These are phyloP conservation scores for Cyberlindnera lachancei DNA, from an alignment of 805 yeast genomes.

Conservation along the genomic window DNA sequence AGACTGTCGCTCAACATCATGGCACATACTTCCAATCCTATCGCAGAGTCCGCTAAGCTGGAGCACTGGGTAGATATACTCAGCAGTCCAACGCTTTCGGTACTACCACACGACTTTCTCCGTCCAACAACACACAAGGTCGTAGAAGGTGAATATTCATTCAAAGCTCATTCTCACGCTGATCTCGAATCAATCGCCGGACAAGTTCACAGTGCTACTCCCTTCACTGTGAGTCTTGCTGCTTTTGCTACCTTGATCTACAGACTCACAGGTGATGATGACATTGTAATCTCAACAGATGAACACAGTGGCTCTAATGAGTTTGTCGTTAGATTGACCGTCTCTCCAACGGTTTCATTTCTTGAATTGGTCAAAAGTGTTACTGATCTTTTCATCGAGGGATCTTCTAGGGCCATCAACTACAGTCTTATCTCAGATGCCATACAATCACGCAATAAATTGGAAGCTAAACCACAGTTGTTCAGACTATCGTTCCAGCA, in stretches of 20 bases:
- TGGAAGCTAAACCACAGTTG: conserved; percentile 54
- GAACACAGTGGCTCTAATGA: conserved; percentile 31
- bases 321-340: conserved; percentile 54
- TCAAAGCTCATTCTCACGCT: conserved; percentile 25
- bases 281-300: conserved; percentile 77
- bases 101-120: conserved; percentile 80
- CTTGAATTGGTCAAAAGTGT: conserved; percentile 42
- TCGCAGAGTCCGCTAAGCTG: too few relatives aligned
- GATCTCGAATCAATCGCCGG: conserved; percentile 16
- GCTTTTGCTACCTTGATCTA: conserved; percentile 63
- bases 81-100: conserved; percentile 78
- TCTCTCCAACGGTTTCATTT: conserved; percentile 51
- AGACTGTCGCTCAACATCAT: too few relatives aligned
- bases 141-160: conserved; percentile 49
- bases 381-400: conserved; percentile 30
- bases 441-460: conserved; percentile 40
- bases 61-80: conserved; percentile 58
- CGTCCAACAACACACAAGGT: conserved; percentile 64
- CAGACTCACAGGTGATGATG: conserved; percentile 91
- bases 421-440: conserved; percentile 49
- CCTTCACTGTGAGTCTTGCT: conserved; percentile 52
- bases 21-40: too few relatives aligned
- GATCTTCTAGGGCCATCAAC: conserved; percentile 29
- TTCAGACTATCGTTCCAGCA: conserved; percentile 53
- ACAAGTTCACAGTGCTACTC: conserved; percentile 20